Conservation (phyloP, 2,329 filamentous ascomycete genomes). For the Penicillium olsonii region DNA sequence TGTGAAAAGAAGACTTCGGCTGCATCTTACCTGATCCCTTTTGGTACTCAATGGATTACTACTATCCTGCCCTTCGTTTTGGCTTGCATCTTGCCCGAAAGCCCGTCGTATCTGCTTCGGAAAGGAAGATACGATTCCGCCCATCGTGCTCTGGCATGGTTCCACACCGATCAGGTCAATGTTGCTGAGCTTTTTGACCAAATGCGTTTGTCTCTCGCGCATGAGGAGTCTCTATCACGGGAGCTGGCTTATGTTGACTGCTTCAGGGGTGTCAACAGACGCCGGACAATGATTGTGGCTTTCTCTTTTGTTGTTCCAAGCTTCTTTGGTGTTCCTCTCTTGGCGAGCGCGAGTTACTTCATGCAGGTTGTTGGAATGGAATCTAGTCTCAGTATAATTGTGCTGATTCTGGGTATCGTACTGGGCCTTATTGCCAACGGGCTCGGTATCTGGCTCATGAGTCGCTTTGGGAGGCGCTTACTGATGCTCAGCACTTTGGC, state of each 20-base stretch:
- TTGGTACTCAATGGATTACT: slow-evolving; percentile 29
- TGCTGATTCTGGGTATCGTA: slow-evolving; percentile 50
- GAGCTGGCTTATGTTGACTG: slow-evolving; percentile 32
- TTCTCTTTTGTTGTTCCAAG: slow-evolving; percentile 48
- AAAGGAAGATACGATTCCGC: slow-evolving; percentile 42
- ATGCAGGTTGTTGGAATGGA: slow-evolving; percentile 38
- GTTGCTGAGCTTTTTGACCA: slow-evolving; percentile 34
- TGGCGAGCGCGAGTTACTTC: slow-evolving; percentile 48
- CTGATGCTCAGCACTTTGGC: slow-evolving; percentile 31
- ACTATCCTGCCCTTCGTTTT: slow-evolving; percentile 45
- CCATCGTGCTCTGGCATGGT: slow-evolving; percentile 48
- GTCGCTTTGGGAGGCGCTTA: slow-evolving; percentile 42
- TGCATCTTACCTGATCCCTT: slow-evolving; percentile 33
- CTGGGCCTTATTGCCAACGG: slow-evolving; percentile 50
- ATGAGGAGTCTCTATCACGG: slow-evolving; percentile 50
- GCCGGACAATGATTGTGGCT: slow-evolving; percentile 34
- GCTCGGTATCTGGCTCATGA: slow-evolving; percentile 48
- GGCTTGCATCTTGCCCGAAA: slow-evolving; percentile 53
- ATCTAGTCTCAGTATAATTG: slow-evolving; percentile 37
- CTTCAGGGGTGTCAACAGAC: slow-evolving; percentile 26
- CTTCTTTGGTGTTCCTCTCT: slow-evolving; percentile 49
- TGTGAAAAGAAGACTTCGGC: slow-evolving; percentile 27
- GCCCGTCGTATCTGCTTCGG: slow-evolving; percentile 52
- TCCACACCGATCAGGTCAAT: slow-evolving; percentile 47
- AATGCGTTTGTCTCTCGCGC: slow-evolving; percentile 47